phyloP scores from a whole-genome alignment of 352 stramenopile species.

The Pythium coloratum region DNA sequence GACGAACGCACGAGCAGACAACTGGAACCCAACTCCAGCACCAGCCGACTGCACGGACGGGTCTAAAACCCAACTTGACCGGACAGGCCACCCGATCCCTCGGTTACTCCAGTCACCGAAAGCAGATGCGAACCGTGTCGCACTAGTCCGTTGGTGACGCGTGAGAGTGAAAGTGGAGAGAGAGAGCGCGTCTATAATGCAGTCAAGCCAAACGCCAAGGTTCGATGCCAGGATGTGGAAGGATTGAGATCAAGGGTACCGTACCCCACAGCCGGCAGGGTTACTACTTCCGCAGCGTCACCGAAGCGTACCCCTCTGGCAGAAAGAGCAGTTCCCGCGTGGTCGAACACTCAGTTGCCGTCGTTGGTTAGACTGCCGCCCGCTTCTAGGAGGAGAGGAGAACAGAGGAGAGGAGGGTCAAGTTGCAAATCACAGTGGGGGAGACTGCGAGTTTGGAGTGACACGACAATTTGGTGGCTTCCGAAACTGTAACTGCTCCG shows the following conservation, averaged over 20 bases:
- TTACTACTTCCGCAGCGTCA: neutral
- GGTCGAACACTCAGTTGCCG: neutral
- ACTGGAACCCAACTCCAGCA: neutral
- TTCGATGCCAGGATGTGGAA: neutral
- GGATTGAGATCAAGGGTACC: neutral
- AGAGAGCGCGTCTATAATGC: neutral
- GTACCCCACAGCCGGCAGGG: neutral
- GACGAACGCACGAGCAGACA: neutral
- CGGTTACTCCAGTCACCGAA: slow-evolving; percentile 5
- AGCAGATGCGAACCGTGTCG: slow-evolving; percentile 17
- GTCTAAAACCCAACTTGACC: neutral
- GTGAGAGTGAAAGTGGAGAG: neutral
- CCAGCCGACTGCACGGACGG: neutral
- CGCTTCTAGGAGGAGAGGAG: neutral
- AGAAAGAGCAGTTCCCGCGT: neutral
- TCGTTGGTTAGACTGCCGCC: neutral
- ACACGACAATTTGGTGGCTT: neutral
- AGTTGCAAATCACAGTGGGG: neutral
- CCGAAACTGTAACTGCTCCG: neutral
- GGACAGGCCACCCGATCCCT: neutral
- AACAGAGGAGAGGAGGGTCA: neutral
- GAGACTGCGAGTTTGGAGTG: neutral
- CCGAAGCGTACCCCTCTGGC: neutral
- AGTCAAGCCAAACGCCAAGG: neutral
- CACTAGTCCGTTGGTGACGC: neutral